phyloP scores from a whole-genome alignment of 257 asterid species.

The Salvia hispanica region DNA sequence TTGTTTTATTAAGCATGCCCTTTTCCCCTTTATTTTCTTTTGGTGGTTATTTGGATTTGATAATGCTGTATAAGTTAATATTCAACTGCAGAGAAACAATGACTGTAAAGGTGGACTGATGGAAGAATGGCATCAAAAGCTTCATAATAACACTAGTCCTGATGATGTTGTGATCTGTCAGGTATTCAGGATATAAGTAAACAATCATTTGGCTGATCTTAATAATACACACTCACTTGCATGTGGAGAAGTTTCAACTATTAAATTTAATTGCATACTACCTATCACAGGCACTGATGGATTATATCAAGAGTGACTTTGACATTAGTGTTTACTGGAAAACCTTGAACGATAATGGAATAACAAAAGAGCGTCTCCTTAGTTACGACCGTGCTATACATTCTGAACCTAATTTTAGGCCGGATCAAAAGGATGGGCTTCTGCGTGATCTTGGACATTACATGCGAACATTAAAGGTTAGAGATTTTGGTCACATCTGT shows the following conservation, averaged over 20 bases:
- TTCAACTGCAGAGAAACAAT: constrained; percentile 72
- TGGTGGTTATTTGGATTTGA: constrained; percentile 19
- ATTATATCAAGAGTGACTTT: constrained; percentile 80
- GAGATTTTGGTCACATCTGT: constrained; percentile 15
- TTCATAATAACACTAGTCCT: constrained; percentile 98
- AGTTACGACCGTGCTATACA: constrained; percentile 97
- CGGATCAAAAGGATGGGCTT: constrained; percentile 85
- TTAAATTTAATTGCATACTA: constrained; percentile 16
- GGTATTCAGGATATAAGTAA: constrained; percentile 49
- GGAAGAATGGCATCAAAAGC: constrained; percentile 99
- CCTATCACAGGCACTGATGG: constrained; percentile 76
- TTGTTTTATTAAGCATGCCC: constrained; percentile 28
- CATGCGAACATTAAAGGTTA: constrained; percentile 93
- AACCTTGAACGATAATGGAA: constrained; percentile 89
- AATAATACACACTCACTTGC: neutral
- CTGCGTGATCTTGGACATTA: constrained; percentile 91
- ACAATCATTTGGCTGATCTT: constrained; percentile 9
- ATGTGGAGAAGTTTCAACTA: neutral
- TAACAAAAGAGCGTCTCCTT: constrained; percentile 95
- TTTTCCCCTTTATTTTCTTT: constrained; percentile 1
- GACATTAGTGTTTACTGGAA: constrained; percentile 87
- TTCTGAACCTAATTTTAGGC: constrained; percentile 80
- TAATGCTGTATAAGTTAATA: constrained; percentile 23
- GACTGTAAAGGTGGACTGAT: constrained; percentile 94
- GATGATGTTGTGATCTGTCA: constrained; percentile 98